Conservation (phyloP, 768 basidiomycete genomes). For the Punctularia strigosozonata region DNA sequence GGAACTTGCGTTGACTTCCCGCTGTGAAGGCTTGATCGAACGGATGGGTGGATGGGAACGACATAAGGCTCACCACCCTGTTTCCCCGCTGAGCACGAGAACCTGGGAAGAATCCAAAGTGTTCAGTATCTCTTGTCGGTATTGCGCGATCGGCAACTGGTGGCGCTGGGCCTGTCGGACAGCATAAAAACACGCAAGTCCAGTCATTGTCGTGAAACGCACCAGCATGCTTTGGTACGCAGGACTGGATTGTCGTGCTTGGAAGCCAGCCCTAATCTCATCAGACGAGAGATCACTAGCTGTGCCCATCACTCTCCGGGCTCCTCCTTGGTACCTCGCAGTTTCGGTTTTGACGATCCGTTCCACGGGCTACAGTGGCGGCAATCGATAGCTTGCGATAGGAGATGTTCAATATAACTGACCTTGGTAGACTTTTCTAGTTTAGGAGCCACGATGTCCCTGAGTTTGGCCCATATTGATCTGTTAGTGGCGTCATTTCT, state of each 20-base stretch:
- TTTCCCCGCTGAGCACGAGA: conserved; percentile 79
- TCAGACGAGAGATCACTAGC: conserved; percentile 22
- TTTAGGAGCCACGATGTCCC: conserved; percentile 53
- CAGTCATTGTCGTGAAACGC: conserved; percentile 21
- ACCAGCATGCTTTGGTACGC: conserved; percentile 88
- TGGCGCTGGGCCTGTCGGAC: conserved; percentile 56
- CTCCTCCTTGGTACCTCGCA: too few species aligned
- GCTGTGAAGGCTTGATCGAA: conserved; percentile 31
- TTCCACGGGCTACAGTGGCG: too few species aligned
- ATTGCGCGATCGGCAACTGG: conserved; percentile 74
- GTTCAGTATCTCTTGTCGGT: conserved; percentile 60
- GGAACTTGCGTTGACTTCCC: conserved; percentile 98
- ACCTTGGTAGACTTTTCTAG: conserved; percentile 33
- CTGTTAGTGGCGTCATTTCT: conserved; percentile 57
- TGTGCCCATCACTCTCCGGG: conserved; percentile 1
- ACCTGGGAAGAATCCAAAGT: conserved; percentile 68
- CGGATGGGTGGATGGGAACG: conserved; percentile 26
- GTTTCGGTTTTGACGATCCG: too few species aligned
- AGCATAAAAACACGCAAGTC: too few species aligned
- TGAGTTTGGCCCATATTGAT: conserved; percentile 57
- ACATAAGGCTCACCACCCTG: conserved; percentile 44
- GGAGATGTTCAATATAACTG: too few species aligned
- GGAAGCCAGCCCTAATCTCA: conserved; percentile 46
- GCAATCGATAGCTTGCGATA: too few species aligned
- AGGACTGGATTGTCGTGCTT: conserved; percentile 43